Evolutionary conservation across 2,329 filamentous ascomycete species (phyloP).

Genomic region (Trichoderma oligosporum): DNA sequence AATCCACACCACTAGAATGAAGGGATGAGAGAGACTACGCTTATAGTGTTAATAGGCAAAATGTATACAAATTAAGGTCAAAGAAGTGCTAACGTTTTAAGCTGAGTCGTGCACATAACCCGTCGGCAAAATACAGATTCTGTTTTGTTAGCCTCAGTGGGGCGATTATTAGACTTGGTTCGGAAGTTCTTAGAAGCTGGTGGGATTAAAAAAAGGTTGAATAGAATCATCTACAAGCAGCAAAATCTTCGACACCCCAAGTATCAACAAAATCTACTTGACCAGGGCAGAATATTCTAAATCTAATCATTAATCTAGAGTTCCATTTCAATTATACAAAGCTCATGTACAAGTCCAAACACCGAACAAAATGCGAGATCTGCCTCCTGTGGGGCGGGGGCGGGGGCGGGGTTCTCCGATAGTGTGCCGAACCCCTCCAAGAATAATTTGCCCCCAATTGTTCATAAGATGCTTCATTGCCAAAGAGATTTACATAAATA

Average conservation of each 20-base stretch:
- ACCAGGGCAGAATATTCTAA: no score
- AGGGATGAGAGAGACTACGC: no score
- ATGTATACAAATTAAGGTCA: not conserved
- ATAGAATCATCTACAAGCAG: not conserved
- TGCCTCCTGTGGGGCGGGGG: not conserved
- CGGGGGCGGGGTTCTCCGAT: conserved; percentile 8
- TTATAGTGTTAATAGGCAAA: no score
- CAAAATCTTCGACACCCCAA: no score
- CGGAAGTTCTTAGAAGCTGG: not conserved
- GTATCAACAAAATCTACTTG: no score
- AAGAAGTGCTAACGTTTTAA: not conserved
- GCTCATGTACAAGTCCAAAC: not conserved
- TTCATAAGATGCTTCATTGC: no score
- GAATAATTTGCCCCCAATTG: no score
- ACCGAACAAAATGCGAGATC: not conserved
- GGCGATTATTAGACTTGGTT: not conserved
- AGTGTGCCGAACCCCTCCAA: conserved; percentile 6
- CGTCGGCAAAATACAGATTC: conserved; percentile 1
- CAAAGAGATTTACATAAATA: no score
- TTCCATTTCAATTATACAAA: not conserved
- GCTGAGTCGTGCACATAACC: not conserved
- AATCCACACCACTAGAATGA: no score
- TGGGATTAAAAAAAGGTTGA: not conserved
- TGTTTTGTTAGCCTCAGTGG: not conserved
- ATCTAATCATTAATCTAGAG: no score